Evolutionary conservation across 768 basidiomycete genomes (phyloP), one percentile per base, ranked within the genome.

Genomic region (Suillus cothurnatus): DNA sequence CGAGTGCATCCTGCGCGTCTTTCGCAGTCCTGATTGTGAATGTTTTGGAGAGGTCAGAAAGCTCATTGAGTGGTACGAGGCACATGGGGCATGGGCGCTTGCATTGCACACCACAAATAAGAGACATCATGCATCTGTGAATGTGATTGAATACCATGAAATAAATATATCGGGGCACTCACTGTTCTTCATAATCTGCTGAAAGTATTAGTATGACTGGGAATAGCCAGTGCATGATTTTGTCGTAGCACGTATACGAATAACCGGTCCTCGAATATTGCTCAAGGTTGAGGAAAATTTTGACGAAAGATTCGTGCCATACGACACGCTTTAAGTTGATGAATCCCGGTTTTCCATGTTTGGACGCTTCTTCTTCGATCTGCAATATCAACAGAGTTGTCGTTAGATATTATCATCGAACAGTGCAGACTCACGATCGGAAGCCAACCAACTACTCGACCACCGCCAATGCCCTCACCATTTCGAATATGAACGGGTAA

Each of bases 41-140:
- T 8, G 19, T 23, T 21, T n/a, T 52, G 6, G 50, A 32, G 4
- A 76, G 63, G 62, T 76, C 61, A 4, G 65, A 61, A 7, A 71
- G 73, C 8, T 76, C 61, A 0, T 74, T 69, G 0, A 64, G 61
- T 3, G 76, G 76, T 9, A 80, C 77, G 0, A 77, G 68, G 62
- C 80, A 82, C 0, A 78, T 66, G 2, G 78, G 78, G 59, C 80
- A 81, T 11, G 78, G 79, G 63, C 64, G 75, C 3, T 62, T 49
- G 34, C 68, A 67, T 23, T 62, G 63, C 2, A 68, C n/a, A 1
- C 79, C 78, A 17, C 75, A 71, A 19, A 75, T 77, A 0, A 79
- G 65, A 3, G 78, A 69, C 76, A 81, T 81, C 4, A 77, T 64
- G 36, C 68, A 74, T 57, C 79, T n/a, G n/a, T n/a, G n/a, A n/a